phyloP scores from a whole-genome alignment of 2,329 filamentous ascomycete genomes.

The Diaporthe eres region DNA sequence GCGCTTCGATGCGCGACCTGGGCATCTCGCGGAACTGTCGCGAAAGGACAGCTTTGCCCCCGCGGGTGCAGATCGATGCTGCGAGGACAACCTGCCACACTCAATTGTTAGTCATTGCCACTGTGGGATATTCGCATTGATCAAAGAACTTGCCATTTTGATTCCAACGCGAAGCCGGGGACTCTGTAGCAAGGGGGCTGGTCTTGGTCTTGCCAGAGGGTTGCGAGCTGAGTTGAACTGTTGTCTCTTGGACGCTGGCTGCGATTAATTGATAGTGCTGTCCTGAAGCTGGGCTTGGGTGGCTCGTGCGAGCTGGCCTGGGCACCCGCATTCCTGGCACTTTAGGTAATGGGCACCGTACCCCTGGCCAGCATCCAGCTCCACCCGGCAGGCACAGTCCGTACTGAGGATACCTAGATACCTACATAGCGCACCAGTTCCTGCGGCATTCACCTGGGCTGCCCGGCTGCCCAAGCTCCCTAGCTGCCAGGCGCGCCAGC shows the following conservation, averaged over 20 bases:
- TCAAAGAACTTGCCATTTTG: conserved; percentile 56
- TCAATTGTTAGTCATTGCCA: conserved; percentile 16
- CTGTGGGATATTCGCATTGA: neutral
- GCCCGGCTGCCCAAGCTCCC: neutral
- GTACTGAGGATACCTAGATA: neutral
- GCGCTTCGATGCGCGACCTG: conserved; percentile 93
- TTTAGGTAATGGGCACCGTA: conserved; percentile 6
- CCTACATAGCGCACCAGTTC: neutral
- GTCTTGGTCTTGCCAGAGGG: conserved; percentile 40
- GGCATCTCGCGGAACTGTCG: conserved; percentile 98
- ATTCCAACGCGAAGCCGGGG: conserved; percentile 1
- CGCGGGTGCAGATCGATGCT: conserved; percentile 98
- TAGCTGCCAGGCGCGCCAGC: neutral
- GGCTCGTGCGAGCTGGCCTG: conserved; percentile 30
- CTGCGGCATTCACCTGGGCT: neutral
- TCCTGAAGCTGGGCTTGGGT: conserved; percentile 33
- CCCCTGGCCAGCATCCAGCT: neutral
- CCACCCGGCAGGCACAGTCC: conserved; percentile 29
- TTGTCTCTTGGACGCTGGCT: conserved; percentile 6
- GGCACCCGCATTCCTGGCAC: conserved; percentile 6
- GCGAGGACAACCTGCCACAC: conserved; percentile 89
- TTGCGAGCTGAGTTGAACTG: conserved; percentile 25
- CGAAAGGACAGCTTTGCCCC: conserved; percentile 97
- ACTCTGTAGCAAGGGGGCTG: conserved; percentile 32
- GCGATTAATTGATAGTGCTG: conserved; percentile 41